Conservation (phyloP, 257 asterid species). For the Capsicum pubescens region DNA sequence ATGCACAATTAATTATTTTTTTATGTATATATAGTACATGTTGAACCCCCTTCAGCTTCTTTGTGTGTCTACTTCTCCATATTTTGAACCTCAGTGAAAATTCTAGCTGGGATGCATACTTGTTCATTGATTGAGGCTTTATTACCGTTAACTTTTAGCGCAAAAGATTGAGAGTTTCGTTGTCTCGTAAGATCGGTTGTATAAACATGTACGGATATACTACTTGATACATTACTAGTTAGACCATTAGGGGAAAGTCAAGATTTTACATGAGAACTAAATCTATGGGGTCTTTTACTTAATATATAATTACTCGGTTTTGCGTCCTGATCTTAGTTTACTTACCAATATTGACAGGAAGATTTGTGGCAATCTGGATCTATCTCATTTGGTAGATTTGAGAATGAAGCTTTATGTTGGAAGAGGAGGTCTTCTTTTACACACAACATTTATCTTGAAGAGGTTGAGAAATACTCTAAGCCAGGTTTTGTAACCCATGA, state of each 20-base stretch:
- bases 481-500: slow-evolving; percentile 82
- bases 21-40: too few species aligned
- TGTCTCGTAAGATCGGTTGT: neutral
- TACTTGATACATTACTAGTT: neutral
- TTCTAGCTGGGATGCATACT: too few species aligned
- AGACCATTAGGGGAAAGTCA: neutral
- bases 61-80: too few species aligned
- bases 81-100: too few species aligned
- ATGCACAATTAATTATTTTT: too few species aligned
- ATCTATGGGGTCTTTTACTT: neutral
- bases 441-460: slow-evolving; percentile 85
- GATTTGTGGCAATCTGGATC: slow-evolving; percentile 72
- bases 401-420: slow-evolving; percentile 78
- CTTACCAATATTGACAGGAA: slow-evolving; percentile 51
- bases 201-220: neutral
- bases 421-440: slow-evolving; percentile 86
- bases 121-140: neutral
- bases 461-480: slow-evolving; percentile 78
- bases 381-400: slow-evolving; percentile 83
- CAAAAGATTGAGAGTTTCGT: neutral
- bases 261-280: neutral
- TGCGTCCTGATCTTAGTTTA: neutral
- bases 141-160: neutral
- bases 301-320: neutral
- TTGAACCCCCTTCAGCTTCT: too few species aligned